These are phyloP conservation scores for Yamadazyma diddensiae DNA, from an alignment of 1,139 yeast species.

Conservation along the genomic window DNA sequence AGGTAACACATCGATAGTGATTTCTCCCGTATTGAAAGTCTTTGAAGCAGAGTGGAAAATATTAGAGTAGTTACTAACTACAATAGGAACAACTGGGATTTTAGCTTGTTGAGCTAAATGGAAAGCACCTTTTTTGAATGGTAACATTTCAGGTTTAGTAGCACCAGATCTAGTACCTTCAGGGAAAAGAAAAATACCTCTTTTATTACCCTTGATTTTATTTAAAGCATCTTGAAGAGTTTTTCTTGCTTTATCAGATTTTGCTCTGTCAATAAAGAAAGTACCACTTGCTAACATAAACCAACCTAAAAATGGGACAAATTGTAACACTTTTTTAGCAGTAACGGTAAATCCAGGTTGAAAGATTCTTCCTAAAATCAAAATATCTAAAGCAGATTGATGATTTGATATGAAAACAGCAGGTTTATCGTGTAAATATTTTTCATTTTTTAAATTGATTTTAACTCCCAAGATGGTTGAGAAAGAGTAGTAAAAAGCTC, in stretches of 20 bases:
- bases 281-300: slow-evolving; percentile 89
- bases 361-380: slow-evolving; percentile 76
- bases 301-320: slow-evolving; percentile 95
- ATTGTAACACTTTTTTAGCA: slow-evolving; percentile 80
- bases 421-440: slow-evolving; percentile 59
- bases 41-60: slow-evolving; percentile 59
- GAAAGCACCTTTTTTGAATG: slow-evolving; percentile 97
- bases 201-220: slow-evolving; percentile 54
- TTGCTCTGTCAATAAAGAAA: slow-evolving; percentile 83
- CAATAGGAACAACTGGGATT: slow-evolving; percentile 85
- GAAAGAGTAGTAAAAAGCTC: slow-evolving; percentile 67
- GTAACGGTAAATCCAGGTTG: slow-evolving; percentile 91
- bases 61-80: slow-evolving; percentile 79
- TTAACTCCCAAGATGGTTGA: slow-evolving; percentile 64
- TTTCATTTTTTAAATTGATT: slow-evolving; percentile 60
- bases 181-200: slow-evolving; percentile 85
- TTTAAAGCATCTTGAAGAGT: slow-evolving; percentile 70
- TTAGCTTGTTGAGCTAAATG: slow-evolving; percentile 92
- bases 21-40: slow-evolving; percentile 60
- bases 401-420: slow-evolving; percentile 88
- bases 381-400: slow-evolving; percentile 84
- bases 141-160: slow-evolving; percentile 64
- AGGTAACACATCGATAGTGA: slow-evolving; percentile 62
- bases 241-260: slow-evolving; percentile 68
- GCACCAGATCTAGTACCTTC: slow-evolving; percentile 93